Conservation (phyloP, 176 grass and related monocot genomes). For the Zoysia pacifica region DNA sequence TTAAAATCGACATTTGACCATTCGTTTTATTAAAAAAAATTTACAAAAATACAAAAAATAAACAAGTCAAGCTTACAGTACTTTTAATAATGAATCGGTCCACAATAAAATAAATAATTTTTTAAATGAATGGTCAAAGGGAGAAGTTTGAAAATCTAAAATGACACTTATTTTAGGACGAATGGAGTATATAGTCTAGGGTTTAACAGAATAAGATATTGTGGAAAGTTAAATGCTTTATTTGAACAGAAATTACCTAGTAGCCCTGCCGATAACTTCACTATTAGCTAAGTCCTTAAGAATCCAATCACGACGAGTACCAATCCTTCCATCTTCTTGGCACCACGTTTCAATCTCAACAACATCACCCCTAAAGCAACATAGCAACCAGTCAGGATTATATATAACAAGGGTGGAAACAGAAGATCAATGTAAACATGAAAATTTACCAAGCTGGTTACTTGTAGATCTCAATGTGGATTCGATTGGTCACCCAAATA, state of each 20-base stretch:
- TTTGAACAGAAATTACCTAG: conserved; percentile 61
- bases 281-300: conserved; percentile 88
- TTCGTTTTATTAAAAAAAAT: too few species aligned
- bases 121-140: too few species aligned
- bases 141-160: too few species aligned
- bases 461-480: conserved; percentile 99
- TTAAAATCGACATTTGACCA: too few species aligned
- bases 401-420: conserved; percentile 1
- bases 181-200: too few species aligned
- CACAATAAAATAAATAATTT: too few species aligned
- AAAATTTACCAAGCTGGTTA: conserved; percentile 87
- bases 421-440: not conserved
- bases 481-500: conserved; percentile 94
- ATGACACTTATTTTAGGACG: too few species aligned
- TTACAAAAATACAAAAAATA: too few species aligned
- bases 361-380: conserved; percentile 77
- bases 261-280: conserved; percentile 98
- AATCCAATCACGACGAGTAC: conserved; percentile 95
- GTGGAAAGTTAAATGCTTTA: not conserved
- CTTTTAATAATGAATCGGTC: too few species aligned
- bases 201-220: not conserved
- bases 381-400: conserved; percentile 23
- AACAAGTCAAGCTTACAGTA: too few species aligned
- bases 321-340: conserved; percentile 91
- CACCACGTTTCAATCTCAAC: conserved; percentile 99